Evolutionary conservation across 2,329 filamentous ascomycete species (phyloP).

Genomic region (Talaromyces albobiverticillius): DNA sequence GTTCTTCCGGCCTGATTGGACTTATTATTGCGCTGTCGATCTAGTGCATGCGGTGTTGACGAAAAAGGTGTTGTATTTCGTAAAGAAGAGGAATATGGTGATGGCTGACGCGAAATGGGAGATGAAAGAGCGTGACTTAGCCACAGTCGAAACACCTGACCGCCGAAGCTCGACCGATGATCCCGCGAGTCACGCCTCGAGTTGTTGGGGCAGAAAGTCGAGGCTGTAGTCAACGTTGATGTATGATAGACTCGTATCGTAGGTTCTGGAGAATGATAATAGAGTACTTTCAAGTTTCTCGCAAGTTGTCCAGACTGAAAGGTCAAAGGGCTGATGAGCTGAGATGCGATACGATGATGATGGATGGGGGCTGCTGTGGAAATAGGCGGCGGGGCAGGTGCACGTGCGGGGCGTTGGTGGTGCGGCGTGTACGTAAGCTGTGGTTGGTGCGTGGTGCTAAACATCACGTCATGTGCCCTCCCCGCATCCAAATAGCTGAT

Average conservation of each 20-base stretch:
- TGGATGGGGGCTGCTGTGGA: conserved; percentile 1
- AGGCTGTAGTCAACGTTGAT: too few relatives aligned
- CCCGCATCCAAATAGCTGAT: too few relatives aligned
- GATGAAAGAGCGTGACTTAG: neutral
- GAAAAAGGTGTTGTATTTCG: neutral
- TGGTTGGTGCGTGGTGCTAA: conserved; percentile 8
- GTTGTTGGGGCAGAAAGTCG: too few relatives aligned
- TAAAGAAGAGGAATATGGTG: neutral
- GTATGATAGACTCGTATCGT: too few relatives aligned
- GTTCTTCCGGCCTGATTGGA: conserved; percentile 7
- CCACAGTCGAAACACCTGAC: conserved; percentile 9
- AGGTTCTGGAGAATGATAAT: too few relatives aligned
- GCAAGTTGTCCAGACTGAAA: too few relatives aligned
- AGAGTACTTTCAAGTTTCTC: too few relatives aligned
- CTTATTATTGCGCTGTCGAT: neutral
- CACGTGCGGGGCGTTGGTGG: conserved; percentile 6
- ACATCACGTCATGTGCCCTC: conserved; percentile 7
- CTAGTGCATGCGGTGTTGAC: neutral
- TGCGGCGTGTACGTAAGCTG: conserved; percentile 1
- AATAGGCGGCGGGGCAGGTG: neutral
- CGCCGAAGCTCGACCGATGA: neutral
- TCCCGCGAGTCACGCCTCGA: too few relatives aligned
- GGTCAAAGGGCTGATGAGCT: too few relatives aligned
- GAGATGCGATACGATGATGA: too few relatives aligned
- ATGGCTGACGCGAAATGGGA: neutral